These are phyloP conservation scores for Canavalia gladiata DNA, from an alignment of 306 rosid genomes.

Conservation along the genomic window DNA sequence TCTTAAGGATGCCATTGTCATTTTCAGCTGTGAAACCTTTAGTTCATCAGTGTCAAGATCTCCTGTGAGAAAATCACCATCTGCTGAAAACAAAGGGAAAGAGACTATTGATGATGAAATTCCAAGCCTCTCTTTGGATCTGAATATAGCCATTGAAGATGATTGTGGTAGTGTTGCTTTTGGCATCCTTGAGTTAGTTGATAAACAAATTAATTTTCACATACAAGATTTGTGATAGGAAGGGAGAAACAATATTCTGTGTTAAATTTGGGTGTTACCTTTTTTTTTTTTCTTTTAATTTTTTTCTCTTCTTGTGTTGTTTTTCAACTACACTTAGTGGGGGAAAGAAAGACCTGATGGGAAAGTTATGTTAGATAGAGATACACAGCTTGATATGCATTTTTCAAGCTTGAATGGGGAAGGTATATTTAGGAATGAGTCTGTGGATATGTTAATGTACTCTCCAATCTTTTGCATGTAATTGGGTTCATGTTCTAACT, in stretches of 20 bases:
- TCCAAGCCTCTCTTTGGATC: constrained; percentile 61
- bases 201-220: constrained; percentile 62
- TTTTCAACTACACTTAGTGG: constrained; percentile 41
- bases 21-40: constrained; percentile 67
- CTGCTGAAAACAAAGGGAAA: constrained; percentile 46
- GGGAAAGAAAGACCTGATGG: constrained; percentile 42
- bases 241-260: constrained; percentile 16
- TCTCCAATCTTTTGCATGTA: constrained; percentile 43
- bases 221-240: constrained; percentile 43
- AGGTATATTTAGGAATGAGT: constrained; percentile 26
- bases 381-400: constrained; percentile 24
- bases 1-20: constrained; percentile 78
- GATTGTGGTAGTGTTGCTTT: constrained; percentile 8
- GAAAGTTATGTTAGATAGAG: constrained; percentile 10
- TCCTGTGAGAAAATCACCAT: constrained; percentile 41
- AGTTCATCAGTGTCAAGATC: constrained; percentile 44
- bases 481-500: constrained; percentile 42
- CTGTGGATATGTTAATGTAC: constrained; percentile 44
- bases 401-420: constrained; percentile 35
- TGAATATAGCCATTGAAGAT: constrained; percentile 75
- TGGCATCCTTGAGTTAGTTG: constrained; percentile 69
- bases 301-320: constrained; percentile 26
- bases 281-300: constrained; percentile 7
- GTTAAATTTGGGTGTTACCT: constrained; percentile 49
- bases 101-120: constrained; percentile 48